Conservation (phyloP, 2,329 filamentous ascomycete genomes). For the Hymenotorrendiella dingleyae region DNA sequence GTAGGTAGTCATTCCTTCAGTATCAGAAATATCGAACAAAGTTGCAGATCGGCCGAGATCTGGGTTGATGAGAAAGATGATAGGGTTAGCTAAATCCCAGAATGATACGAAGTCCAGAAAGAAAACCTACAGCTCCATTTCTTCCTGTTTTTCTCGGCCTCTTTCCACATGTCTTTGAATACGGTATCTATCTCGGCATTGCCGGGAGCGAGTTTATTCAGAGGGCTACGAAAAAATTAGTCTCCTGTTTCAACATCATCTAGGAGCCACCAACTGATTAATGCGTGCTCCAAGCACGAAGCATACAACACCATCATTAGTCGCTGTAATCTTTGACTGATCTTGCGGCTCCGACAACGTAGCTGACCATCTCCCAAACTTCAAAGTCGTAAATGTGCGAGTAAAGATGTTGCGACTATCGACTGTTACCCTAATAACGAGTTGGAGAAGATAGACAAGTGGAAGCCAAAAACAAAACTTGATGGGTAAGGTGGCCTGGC, state of each 20-base stretch:
- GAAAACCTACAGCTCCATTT: constrained; percentile 3
- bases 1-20: background rate
- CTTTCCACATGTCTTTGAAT: constrained; percentile 5
- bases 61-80: background rate
- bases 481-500: background rate
- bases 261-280: background rate
- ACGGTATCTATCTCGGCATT: constrained; percentile 1
- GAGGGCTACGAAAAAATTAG: background rate
- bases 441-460: constrained; percentile 1
- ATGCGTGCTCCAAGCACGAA: constrained; percentile 2
- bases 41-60: constrained; percentile 2
- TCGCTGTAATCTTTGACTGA: background rate
- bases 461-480: background rate
- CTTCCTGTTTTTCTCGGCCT: constrained; percentile 3
- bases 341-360: background rate
- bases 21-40: constrained; percentile 4
- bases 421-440: background rate
- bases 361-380: background rate
- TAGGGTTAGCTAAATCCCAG: no score
- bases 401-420: background rate
- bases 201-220: constrained; percentile 4
- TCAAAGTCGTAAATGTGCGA: background rate
- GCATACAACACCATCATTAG: constrained; percentile 1
- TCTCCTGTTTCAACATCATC: background rate
- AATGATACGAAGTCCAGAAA: background rate